Evolutionary conservation across 139 green algal species (phyloP), one percentile per base, ranked within the genome.

Genomic region (Volvox africanus): DNA sequence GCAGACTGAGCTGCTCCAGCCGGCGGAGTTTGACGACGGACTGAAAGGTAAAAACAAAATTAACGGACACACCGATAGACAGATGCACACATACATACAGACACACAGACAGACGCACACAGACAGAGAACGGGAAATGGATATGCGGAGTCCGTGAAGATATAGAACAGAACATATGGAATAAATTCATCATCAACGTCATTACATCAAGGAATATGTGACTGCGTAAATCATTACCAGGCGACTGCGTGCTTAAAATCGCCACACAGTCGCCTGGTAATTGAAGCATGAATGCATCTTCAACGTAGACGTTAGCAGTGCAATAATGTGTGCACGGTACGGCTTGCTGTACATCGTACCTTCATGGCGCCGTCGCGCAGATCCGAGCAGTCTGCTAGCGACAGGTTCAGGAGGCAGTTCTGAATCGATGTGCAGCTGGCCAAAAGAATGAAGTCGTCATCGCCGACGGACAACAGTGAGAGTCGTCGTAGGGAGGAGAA

Each of bases 1-100:
- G 44, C 37, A 89, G 44, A 44, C 69, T 82, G 18, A 89, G 85
- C 69, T 82, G 69, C 85, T 82, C 26, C 69, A 89, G 44, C 9
- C 44, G 44, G 44, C 44, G 44, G 44, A 55, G 44, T 55, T 55
- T 55, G 44, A 9, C 44, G 44, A 55, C 44, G 44, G 44, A 55
- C 44, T 55, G 44, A 5, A 55, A 5, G 44, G 9, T 9, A 9
- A 9, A 55, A 55, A 9, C 44, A 26, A 14, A 28, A 6, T 12
- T 12, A 75, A 28, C 67, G 14, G 22, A 12, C 67, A 14, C 2
- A 75, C 67, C 11, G 24, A 75, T 12, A 28, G 3, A 75, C 6
- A 2, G 24, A 26, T n/a, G 67, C 67, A 14, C 2, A 75, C 67
- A 75, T 3, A 75, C 67, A 28, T 11, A 75, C 6, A 2, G 24